Evolutionary conservation across 345 rosid genomes (phyloP).

Genomic region (Limnanthes douglasii): DNA sequence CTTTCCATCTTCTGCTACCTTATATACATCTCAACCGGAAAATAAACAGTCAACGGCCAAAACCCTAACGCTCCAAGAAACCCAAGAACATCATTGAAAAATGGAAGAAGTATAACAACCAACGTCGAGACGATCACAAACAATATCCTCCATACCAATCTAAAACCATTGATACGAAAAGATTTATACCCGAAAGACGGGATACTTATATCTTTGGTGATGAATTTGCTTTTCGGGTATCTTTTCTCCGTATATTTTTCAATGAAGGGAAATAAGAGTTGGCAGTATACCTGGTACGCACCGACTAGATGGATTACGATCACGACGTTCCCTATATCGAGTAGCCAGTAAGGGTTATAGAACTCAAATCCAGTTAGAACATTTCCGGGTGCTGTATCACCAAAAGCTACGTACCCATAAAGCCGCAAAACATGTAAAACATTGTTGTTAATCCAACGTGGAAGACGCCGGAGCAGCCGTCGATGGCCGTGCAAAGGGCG

Average conservation of each 20-base stretch:
- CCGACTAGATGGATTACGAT: slow-evolving; percentile 73
- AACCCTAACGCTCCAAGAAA: slow-evolving; percentile 83
- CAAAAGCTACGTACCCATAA: slow-evolving; percentile 88
- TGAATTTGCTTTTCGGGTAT: slow-evolving; percentile 46
- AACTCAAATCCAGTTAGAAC: slow-evolving; percentile 71
- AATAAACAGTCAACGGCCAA: slow-evolving; percentile 87
- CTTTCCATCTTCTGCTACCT: slow-evolving; percentile 41
- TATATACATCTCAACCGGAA: slow-evolving; percentile 89
- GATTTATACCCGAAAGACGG: slow-evolving; percentile 25
- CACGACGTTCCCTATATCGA: slow-evolving; percentile 76
- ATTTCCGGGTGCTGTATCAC: slow-evolving; percentile 68
- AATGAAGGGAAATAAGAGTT: slow-evolving; percentile 66
- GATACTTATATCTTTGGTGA: slow-evolving; percentile 39
- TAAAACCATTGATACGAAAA: slow-evolving; percentile 47
- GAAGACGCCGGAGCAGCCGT: slow-evolving; percentile 69
- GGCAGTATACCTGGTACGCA: slow-evolving; percentile 91
- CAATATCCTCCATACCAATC: slow-evolving; percentile 68
- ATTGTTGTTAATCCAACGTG: slow-evolving; percentile 66
- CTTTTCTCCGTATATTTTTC: slow-evolving; percentile 33
- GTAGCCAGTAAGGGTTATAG: slow-evolving; percentile 73
- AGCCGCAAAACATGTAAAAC: slow-evolving; percentile 86
- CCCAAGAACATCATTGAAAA: slow-evolving; percentile 73
- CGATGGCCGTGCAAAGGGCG: slow-evolving; percentile 39
- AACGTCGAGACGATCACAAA: slow-evolving; percentile 59
- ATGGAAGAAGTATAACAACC: slow-evolving; percentile 77